Conservation (phyloP, 2,329 filamentous ascomycete genomes). For the Magnaporthiopsis incrustans region DNA sequence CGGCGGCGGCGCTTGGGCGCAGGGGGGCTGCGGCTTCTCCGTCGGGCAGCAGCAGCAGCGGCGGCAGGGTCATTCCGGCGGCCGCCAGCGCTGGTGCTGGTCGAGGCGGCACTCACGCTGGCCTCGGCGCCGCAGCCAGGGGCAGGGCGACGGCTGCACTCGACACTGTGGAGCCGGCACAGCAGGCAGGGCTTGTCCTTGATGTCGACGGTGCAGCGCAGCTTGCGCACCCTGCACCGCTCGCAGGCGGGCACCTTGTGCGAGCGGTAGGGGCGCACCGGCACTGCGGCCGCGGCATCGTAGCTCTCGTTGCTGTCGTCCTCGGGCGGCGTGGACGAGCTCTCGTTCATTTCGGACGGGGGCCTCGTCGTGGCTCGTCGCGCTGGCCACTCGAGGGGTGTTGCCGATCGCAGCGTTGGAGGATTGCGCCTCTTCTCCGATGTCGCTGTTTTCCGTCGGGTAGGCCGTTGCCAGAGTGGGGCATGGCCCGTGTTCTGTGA, state of each 20-base stretch:
- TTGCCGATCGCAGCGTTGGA: neutral
- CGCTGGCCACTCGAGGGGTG: neutral
- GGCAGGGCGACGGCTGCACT: slow-evolving; percentile 30
- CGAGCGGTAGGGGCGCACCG: slow-evolving; percentile 47
- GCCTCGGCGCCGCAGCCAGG: neutral
- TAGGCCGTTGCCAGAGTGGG: neutral
- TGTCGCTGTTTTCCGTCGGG: neutral
- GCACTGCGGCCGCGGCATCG: slow-evolving; percentile 3
- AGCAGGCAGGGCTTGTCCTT: slow-evolving; percentile 45
- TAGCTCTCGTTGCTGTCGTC: neutral
- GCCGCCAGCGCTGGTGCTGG: neutral
- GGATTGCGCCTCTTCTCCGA: neutral
- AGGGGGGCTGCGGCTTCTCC: slow-evolving; percentile 7
- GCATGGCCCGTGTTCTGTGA: neutral
- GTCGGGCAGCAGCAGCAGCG: neutral
- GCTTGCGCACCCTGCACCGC: slow-evolving; percentile 52
- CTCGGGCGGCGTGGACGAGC: neutral
- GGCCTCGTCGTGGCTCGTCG: neutral
- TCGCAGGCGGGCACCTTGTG: slow-evolving; percentile 54
- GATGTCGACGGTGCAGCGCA: slow-evolving; percentile 50
- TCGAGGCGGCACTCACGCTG: neutral
- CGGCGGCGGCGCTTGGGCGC: slow-evolving; percentile 2
- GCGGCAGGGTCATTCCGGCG: neutral
- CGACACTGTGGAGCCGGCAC: slow-evolving; percentile 49
- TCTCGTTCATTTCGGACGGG: neutral